These are phyloP conservation scores for Tetrapisispora iriomotensis DNA, from an alignment of 805 yeast species.

Conservation along the genomic window DNA sequence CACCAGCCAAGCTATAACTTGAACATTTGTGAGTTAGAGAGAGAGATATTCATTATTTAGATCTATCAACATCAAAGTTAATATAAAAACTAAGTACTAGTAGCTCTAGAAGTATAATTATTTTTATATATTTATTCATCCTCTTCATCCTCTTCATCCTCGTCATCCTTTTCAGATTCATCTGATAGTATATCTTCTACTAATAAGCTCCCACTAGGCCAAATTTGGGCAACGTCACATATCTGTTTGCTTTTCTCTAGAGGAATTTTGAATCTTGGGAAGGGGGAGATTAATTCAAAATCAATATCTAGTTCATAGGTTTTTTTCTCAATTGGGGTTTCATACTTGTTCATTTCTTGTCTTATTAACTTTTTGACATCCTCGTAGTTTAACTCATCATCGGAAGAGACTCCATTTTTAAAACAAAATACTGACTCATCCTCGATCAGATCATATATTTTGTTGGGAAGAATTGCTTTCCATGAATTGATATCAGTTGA, in stretches of 20 bases:
- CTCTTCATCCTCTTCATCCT: slow-evolving; percentile 1
- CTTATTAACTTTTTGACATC: slow-evolving; percentile 4
- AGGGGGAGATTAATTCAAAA: slow-evolving; percentile 53
- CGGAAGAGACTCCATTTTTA: slow-evolving; percentile 7
- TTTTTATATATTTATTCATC: not conserved
- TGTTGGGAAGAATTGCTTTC: slow-evolving; percentile 42
- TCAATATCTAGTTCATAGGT: slow-evolving; percentile 31
- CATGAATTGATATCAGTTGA: slow-evolving; percentile 71
- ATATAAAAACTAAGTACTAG: too few species aligned
- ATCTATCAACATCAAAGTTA: too few species aligned
- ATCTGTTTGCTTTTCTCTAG: slow-evolving; percentile 26
- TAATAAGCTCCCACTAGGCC: slow-evolving; percentile 63
- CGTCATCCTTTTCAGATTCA: slow-evolving; percentile 11
- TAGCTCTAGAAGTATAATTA: too few species aligned
- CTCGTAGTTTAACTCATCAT: slow-evolving; percentile 7
- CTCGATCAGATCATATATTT: slow-evolving; percentile 9
- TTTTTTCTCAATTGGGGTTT: not conserved
- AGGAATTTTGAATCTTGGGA: slow-evolving; percentile 47
- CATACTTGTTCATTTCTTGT: slow-evolving; percentile 13
- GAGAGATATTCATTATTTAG: too few species aligned
- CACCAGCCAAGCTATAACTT: too few species aligned
- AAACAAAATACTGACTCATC: slow-evolving; percentile 17
- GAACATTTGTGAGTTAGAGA: too few species aligned
- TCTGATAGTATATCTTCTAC: slow-evolving; percentile 36
- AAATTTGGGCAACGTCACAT: slow-evolving; percentile 37